These are phyloP conservation scores for Bolboschoenus planiculmis DNA, from an alignment of 176 grass and related monocot genomes.

Conservation along the genomic window DNA sequence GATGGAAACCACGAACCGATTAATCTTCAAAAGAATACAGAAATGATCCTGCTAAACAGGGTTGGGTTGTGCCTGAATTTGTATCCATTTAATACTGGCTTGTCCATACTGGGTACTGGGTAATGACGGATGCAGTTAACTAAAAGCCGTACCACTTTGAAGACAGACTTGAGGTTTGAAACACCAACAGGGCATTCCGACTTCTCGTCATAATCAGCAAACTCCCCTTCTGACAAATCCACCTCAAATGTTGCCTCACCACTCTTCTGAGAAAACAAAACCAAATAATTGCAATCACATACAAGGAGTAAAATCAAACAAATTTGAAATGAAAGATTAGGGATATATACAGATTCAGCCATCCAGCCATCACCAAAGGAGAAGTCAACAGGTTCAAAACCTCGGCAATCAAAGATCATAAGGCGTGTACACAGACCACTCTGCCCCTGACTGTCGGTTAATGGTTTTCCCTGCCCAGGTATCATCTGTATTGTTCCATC, in stretches of 20 bases:
- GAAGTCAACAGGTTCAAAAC: conserved; percentile 78
- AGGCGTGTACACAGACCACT: conserved; percentile 39
- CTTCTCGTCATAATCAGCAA: conserved; percentile 91
- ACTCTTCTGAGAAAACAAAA: conserved; percentile 30
- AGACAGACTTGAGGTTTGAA: conserved; percentile 54
- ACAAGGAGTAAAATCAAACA: neutral
- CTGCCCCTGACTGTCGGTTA: conserved; percentile 55
- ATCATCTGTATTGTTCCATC: conserved; percentile 84
- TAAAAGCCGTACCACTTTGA: conserved; percentile 68
- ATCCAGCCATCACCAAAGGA: conserved; percentile 73
- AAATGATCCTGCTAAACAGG: neutral
- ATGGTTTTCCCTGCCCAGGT: conserved; percentile 70
- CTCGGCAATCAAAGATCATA: conserved; percentile 94
- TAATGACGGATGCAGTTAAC: neutral
- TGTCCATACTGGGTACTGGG: neutral
- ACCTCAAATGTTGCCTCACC: conserved; percentile 57
- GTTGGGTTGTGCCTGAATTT: neutral
- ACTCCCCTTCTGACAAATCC: conserved; percentile 79
- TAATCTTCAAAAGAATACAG: neutral
- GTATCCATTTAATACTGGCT: neutral
- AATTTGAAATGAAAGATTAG: conserved; percentile 10
- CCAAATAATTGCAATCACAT: conserved; percentile 8
- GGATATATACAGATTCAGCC: conserved; percentile 71
- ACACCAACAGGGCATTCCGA: conserved; percentile 61
- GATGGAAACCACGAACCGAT: neutral